A percentile compares a stretch with the other conserved stretches of the same genome.
Evolutionary conservation across 306 rosid species (phyloP).

Genomic region (Cicer bijugum): DNA sequence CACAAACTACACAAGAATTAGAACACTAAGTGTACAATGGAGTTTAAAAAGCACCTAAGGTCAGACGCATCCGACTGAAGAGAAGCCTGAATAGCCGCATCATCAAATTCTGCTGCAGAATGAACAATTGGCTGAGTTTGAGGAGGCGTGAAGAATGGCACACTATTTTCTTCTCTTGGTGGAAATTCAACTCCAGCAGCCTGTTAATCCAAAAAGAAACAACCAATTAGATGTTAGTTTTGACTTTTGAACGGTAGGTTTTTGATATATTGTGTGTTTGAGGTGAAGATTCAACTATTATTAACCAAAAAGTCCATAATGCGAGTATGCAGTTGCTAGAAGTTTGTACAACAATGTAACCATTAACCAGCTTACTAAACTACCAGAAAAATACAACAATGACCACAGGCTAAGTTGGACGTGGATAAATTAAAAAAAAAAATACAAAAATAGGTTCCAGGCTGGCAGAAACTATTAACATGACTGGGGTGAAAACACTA

Average conservation of each 20-base stretch:
- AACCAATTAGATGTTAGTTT: conserved; percentile 37
- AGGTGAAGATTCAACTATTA: conserved; percentile 6
- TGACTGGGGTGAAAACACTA: neutral
- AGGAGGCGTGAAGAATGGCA: conserved; percentile 90
- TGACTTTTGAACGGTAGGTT: conserved; percentile 20
- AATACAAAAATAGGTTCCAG: conserved; percentile 25
- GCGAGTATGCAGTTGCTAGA: conserved; percentile 19
- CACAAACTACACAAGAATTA: conserved; percentile 36
- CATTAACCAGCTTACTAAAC: conserved; percentile 31
- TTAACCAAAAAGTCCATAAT: conserved; percentile 8
- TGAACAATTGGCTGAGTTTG: conserved; percentile 76
- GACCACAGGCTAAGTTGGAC: conserved; percentile 24
- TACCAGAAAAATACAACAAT: conserved; percentile 28
- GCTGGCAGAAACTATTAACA: conserved; percentile 27
- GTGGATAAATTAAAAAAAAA: conserved; percentile 18
- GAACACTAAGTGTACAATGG: conserved; percentile 10
- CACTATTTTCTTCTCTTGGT: conserved; percentile 78
- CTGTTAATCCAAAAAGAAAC: conserved; percentile 53
- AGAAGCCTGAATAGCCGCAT: conserved; percentile 85
- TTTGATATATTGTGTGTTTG: neutral
- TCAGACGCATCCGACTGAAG: conserved; percentile 87
- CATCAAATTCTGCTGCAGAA: conserved; percentile 58
- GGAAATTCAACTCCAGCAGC: conserved; percentile 94
- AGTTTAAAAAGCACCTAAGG: conserved; percentile 67
- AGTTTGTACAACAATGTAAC: conserved; percentile 27